Evolutionary conservation across 306 rosid species (phyloP).

Genomic region (Astragalus glycyphyllos): DNA sequence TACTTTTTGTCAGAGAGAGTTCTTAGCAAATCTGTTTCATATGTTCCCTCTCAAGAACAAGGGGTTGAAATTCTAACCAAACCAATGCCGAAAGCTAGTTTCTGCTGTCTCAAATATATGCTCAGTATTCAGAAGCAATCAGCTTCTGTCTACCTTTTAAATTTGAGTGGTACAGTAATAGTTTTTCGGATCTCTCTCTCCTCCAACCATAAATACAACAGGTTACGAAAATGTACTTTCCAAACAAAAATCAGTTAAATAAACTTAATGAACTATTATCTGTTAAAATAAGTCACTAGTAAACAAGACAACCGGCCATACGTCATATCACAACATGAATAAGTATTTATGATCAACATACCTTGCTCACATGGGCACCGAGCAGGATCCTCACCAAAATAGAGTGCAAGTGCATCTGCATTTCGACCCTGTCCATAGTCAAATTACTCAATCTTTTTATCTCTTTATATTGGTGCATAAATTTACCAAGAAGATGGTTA

Average conservation of each 20-base stretch:
- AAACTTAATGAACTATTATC: constrained; percentile 3
- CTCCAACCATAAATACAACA: constrained; percentile 10
- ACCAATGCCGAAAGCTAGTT: too few relatives aligned
- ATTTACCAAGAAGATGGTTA: constrained; percentile 33
- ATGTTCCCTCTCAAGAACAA: too few relatives aligned
- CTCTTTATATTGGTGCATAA: constrained; percentile 15
- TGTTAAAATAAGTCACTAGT: constrained; percentile 24
- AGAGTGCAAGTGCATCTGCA: constrained; percentile 91
- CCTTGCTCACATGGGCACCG: constrained; percentile 96
- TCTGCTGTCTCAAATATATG: too few relatives aligned
- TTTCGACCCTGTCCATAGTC: constrained; percentile 83
- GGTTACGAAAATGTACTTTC: constrained; percentile 32
- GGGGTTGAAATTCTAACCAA: too few relatives aligned
- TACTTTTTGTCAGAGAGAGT: too few relatives aligned
- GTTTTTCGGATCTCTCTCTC: too few relatives aligned
- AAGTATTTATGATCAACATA: constrained; percentile 45
- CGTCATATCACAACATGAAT: constrained; percentile 4
- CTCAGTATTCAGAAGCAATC: too few relatives aligned
- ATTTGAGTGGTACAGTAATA: too few relatives aligned
- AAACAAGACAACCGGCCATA: constrained; percentile 24
- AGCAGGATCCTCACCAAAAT: constrained; percentile 95
- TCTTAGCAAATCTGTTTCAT: too few relatives aligned
- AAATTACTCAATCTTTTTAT: constrained; percentile 37
- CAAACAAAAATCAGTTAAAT: constrained; percentile 18
- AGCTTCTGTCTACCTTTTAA: too few relatives aligned